These are phyloP conservation scores for Penicillium pulvis DNA, from an alignment of 495 filamentous ascomycete species.

Conservation along the genomic window DNA sequence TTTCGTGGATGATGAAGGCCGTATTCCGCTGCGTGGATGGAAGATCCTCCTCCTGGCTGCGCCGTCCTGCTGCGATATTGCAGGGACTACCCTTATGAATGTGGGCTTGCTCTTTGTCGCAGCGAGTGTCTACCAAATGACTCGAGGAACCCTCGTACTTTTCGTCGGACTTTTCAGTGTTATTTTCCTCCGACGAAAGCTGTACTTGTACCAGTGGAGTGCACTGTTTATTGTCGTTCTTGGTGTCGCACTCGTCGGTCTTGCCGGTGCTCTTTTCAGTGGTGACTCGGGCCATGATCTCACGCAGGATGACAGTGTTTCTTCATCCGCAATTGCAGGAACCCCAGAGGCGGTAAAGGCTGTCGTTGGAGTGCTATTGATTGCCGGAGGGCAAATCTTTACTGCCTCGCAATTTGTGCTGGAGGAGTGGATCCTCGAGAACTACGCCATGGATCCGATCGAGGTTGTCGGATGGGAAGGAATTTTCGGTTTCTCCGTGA, in stretches of 20 bases:
- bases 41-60: conserved; percentile 77
- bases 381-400: conserved; percentile 93
- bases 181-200: conserved; percentile 75
- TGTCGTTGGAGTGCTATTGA: conserved; percentile 80
- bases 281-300: conserved; percentile 56
- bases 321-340: conserved; percentile 29
- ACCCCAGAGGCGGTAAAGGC: conserved; percentile 67
- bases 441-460: conserved; percentile 84
- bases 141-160: conserved; percentile 86
- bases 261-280: conserved; percentile 79
- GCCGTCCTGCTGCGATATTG: conserved; percentile 91
- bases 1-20: conserved; percentile 44
- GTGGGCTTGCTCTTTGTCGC: conserved; percentile 90
- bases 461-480: conserved; percentile 97
- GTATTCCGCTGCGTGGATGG: conserved; percentile 66
- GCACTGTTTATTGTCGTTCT: conserved; percentile 82
- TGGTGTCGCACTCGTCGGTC: conserved; percentile 86
- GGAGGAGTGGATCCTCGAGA: conserved; percentile 92
- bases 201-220: conserved; percentile 86
- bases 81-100: conserved; percentile 96
- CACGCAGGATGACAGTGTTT: conserved; percentile 32
- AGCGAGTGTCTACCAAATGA: conserved; percentile 98
- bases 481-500: conserved; percentile 85
- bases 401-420: conserved; percentile 95
- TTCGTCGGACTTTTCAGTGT: conserved; percentile 97